Evolutionary conservation across 31 red algal genomes (phyloP).

Genomic region (Asparagopsis taxiformis): DNA sequence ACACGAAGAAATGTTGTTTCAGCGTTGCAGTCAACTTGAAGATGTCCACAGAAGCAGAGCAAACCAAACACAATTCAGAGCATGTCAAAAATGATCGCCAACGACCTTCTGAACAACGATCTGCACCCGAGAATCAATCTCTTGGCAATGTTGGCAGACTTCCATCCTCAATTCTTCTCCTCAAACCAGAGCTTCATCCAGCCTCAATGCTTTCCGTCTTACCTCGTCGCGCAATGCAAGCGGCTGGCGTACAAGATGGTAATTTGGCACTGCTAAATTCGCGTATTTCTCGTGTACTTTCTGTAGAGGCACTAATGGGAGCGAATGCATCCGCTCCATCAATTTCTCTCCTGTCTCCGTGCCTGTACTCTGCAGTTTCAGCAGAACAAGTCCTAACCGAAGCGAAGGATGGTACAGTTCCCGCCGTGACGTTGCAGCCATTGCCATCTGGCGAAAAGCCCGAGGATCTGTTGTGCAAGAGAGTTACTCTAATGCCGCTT

Average conservation of each 20-base stretch:
- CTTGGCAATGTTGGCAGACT: neutral
- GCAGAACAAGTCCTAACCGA: too few species aligned
- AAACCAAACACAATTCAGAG: too few species aligned
- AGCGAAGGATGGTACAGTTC: too few species aligned
- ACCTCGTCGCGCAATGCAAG: neutral
- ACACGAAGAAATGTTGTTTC: too few species aligned
- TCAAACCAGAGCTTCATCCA: constrained; percentile 1
- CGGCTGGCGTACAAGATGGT: neutral
- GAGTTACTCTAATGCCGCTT: neutral
- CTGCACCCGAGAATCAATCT: too few species aligned
- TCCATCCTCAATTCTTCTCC: constrained; percentile 3
- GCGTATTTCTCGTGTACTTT: neutral
- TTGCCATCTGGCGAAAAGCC: too few species aligned
- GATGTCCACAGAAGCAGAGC: too few species aligned
- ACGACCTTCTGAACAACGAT: too few species aligned
- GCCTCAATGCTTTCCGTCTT: neutral
- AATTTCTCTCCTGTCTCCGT: constrained; percentile 1
- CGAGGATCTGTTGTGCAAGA: neutral
- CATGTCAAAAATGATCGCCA: too few species aligned
- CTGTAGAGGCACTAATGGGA: neutral
- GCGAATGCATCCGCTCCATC: constrained; percentile 8
- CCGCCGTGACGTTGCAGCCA: neutral
- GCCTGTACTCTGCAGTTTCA: neutral
- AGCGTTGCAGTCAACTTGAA: too few species aligned
- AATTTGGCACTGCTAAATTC: neutral